Evolutionary conservation across 331 rosid species (phyloP), one percentile per base, ranked within the genome.

Genomic region (Cydonia oblonga): DNA sequence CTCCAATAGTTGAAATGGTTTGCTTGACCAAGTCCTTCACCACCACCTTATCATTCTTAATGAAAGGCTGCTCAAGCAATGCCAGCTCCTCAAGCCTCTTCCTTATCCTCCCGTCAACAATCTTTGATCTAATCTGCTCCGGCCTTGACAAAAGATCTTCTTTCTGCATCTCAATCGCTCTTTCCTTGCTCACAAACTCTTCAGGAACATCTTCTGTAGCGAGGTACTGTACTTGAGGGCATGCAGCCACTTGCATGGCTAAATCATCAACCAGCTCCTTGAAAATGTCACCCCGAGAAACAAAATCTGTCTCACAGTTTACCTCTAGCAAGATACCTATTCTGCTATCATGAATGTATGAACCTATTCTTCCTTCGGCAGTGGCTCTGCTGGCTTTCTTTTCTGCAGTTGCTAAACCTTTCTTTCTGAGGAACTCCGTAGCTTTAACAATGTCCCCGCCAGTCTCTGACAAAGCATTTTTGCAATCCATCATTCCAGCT

Each of bases 401-500:
- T 44, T 93, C 98, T 38, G 98, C 98, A 71, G 97, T 90, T 22
- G 96, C 89, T 66, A 93, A 81, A 67, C 98, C 98, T 86, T 90
- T 93, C 73, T 85, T 89, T 60, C 97, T 76, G 23, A 93, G 98
- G 77, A 86, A 82, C 68, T 90, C 98, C 73, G 74, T 93, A 78
- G 98, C 97, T 83, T 89, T 86, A 53, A 68, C 73, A 77, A 90
- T 85, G 85, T 90, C 92, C 11, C 98, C 96, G 38, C 80, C 92
- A 42, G 89, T 84, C 82, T 90, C 97, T 0, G 90, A 75, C 49
- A 93, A 78, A 30, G 97, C 93, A 2, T 86, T 90, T 83, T 93
- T 93, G 92, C 98, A 93, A 75, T 93, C 97, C 98, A 93, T 93
- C 98, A 93, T 93, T 84, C 98, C 97, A 38, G 98, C 98, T 75